Percentiles rank a stretch among this genome's conserved stretches.
phyloP scores from a whole-genome alignment of 2,329 filamentous ascomycete species.

The Aspergillus fructus region DNA sequence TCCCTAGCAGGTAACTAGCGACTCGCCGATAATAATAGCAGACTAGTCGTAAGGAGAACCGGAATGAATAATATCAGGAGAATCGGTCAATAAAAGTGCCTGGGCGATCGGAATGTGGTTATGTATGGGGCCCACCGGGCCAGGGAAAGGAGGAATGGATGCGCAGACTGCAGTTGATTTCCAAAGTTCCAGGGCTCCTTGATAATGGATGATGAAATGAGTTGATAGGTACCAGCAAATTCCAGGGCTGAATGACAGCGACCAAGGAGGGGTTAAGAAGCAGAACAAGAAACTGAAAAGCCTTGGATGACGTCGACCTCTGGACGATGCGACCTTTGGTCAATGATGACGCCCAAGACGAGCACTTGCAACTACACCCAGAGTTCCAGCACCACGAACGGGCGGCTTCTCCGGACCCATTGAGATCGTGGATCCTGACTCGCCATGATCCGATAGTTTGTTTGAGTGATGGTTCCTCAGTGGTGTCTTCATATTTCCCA shows the following conservation, averaged over 20 bases:
- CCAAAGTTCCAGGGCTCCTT: background rate
- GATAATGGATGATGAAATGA: background rate
- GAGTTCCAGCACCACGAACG: slow-evolving; percentile 1
- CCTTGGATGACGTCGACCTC: slow-evolving; percentile 39
- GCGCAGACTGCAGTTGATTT: background rate
- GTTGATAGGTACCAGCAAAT: background rate
- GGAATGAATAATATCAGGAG: slow-evolving; percentile 1
- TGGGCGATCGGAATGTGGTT: slow-evolving; percentile 15
- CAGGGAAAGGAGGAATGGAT: slow-evolving; percentile 6
- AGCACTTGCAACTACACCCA: slow-evolving; percentile 1
- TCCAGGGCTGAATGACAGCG: background rate
- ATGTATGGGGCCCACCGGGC: slow-evolving; percentile 14
- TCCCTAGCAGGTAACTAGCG: slow-evolving; percentile 4
- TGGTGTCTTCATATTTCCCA: background rate
- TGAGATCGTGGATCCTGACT: slow-evolving; percentile 5
- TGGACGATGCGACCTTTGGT: slow-evolving; percentile 22
- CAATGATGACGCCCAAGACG: slow-evolving; percentile 21
- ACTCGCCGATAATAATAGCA: slow-evolving; percentile 5
- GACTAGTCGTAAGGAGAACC: background rate
- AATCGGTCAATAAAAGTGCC: background rate
- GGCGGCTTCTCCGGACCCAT: slow-evolving; percentile 18
- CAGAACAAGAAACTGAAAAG: slow-evolving; percentile 1
- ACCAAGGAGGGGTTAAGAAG: slow-evolving; percentile 9
- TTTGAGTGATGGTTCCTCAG: background rate
- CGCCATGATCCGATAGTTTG: background rate